Base-by-base conservation (phyloP, 768 basidiomycete genomes). In the Crepidotus variabilis region DNA sequence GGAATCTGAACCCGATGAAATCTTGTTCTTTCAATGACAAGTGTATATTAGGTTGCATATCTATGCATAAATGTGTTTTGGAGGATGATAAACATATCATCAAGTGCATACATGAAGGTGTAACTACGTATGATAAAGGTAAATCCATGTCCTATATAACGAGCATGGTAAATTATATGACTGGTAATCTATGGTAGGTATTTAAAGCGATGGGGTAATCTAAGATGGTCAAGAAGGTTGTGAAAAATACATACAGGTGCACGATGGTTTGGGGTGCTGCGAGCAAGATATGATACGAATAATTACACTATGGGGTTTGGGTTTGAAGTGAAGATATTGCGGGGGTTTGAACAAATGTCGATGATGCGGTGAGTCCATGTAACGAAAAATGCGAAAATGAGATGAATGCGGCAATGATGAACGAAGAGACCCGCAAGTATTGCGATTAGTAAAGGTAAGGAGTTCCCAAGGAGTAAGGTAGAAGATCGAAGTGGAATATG, bases 361-460 rank as follows among this genome's bases (percentile, higher is more conserved):
- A 39, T 52, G 35, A 6, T 9, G 32, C 39, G 18, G 18, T 43
- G 24, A 7, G 39, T 18, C 23, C 39, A 35, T 45, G 33, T 24
- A 46, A 34, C 33, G 16, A 43, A 43, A 20, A 35, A 20, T 35
- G 51, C 20, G 51, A 36, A n/a, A 34, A 52, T 33, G 20, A 22
- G 50, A 21, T 28, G 36, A 51, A 51, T 51, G 50, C 46, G 51
- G 36, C 52, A 43, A 43, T 43, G 39, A 20, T 14, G 18, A 43
- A 43, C 39, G 39, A 43, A 43, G 18, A 28, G 51, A 11, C 13
- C 39, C 39, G 39, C 39, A 43, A 20, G 48, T 39, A 59, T 34
- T 51, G 49, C 16, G 55, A 57, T 48, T 49, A 47, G 32, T 24
- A 51, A 35, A 28, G n/a, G 24, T 20, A 14, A 47, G 53, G 51